These are phyloP conservation scores for Aspergillus fructus DNA, from an alignment of 2,329 filamentous ascomycete genomes.

Conservation along the genomic window DNA sequence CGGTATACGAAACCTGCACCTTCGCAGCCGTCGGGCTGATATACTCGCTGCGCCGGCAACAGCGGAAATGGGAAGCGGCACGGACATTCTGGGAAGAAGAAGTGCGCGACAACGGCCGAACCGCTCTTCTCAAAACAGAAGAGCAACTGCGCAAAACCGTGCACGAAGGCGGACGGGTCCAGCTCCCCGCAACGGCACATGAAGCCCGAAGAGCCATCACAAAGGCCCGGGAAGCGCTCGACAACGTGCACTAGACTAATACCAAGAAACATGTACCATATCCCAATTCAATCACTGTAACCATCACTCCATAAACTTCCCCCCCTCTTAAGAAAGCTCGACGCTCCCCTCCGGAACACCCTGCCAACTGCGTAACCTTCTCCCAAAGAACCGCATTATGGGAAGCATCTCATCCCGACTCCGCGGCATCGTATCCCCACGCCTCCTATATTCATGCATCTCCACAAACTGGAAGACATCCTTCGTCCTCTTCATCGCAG, in stretches of 20 bases:
- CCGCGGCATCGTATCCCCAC: conserved; percentile 78
- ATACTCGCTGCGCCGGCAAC: conserved; percentile 57
- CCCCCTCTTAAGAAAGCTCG: conserved; percentile 33
- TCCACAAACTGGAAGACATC: conserved; percentile 66
- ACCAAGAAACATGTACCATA: conserved; percentile 11
- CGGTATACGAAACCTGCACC: conserved; percentile 58
- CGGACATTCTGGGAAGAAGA: conserved; percentile 53
- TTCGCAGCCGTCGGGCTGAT: conserved; percentile 60
- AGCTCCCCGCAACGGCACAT: conserved; percentile 38
- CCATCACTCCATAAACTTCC: not conserved
- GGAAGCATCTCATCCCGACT: conserved; percentile 83
- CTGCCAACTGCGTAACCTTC: conserved; percentile 42
- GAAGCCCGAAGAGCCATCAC: conserved; percentile 46
- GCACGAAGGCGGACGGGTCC: conserved; percentile 41
- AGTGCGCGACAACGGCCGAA: conserved; percentile 57
- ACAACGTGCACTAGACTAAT: conserved; percentile 18
- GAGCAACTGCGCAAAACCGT: conserved; percentile 49
- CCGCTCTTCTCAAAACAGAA: conserved; percentile 56
- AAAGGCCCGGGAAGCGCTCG: conserved; percentile 48
- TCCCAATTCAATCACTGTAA: not conserved
- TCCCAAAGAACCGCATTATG: conserved; percentile 73
- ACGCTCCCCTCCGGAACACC: conserved; percentile 48
- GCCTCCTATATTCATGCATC: conserved; percentile 67
- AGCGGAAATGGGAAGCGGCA: conserved; percentile 58
- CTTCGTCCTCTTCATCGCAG: conserved; percentile 64